phyloP scores from a whole-genome alignment of 2,329 filamentous ascomycete species.

The Cordyceps cateniannulata region DNA sequence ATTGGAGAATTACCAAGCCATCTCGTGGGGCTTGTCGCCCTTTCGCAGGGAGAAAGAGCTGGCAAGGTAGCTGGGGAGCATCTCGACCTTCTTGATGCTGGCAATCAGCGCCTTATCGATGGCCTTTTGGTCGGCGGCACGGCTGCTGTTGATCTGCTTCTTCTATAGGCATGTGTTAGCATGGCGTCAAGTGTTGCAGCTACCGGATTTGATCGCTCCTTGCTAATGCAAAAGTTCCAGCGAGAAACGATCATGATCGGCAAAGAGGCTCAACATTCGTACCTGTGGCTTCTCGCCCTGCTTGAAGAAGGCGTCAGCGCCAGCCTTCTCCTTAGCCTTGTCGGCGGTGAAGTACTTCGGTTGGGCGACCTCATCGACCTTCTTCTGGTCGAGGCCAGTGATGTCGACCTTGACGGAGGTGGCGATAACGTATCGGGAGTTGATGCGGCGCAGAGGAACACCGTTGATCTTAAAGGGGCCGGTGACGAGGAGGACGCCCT shows the following conservation, averaged over 20 bases:
- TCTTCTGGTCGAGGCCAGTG: slow-evolving; percentile 78
- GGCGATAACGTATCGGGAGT: slow-evolving; percentile 89
- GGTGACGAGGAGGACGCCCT: slow-evolving; percentile 98
- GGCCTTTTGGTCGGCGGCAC: slow-evolving; percentile 95
- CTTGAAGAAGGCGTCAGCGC: slow-evolving; percentile 99
- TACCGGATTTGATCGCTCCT: not conserved
- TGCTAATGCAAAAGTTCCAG: not conserved
- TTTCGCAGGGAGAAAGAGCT: slow-evolving; percentile 98
- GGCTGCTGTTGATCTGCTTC: slow-evolving; percentile 89
- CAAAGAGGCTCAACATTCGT: slow-evolving; percentile 29
- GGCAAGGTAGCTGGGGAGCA: slow-evolving; percentile 88
- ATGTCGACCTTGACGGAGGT: slow-evolving; percentile 83
- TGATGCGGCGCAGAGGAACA: slow-evolving; percentile 91
- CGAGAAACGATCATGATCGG: not conserved
- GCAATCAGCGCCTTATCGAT: slow-evolving; percentile 93
- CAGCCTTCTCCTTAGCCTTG: slow-evolving; percentile 90
- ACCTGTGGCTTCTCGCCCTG: slow-evolving; percentile 98
- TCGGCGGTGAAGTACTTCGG: slow-evolving; percentile 95
- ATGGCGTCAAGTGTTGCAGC: not conserved
- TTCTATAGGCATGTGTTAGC: slow-evolving; percentile 59
- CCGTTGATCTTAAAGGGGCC: slow-evolving; percentile 99
- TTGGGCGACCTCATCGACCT: slow-evolving; percentile 71
- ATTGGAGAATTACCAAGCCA: slow-evolving; percentile 77
- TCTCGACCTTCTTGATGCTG: slow-evolving; percentile 96
- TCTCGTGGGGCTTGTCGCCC: slow-evolving; percentile 99